phyloP scores from a whole-genome alignment of 2,329 filamentous ascomycete species.

The Neopestalotiopsis sp. region DNA sequence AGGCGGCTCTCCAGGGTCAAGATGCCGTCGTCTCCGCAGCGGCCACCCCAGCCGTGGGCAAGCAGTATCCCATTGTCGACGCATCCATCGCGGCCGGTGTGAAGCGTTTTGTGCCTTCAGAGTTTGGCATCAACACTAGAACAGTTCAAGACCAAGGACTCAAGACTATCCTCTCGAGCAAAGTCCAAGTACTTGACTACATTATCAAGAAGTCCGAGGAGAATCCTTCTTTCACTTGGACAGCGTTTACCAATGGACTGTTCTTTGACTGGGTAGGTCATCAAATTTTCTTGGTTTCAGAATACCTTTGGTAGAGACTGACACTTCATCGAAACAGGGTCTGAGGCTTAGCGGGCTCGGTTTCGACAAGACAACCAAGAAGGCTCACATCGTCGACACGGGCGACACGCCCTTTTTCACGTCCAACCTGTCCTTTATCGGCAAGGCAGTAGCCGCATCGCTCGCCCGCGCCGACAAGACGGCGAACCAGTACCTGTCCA shows the following conservation, averaged over 20 bases:
- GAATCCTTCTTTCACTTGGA: conserved; percentile 59
- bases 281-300: no score
- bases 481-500: conserved; percentile 61
- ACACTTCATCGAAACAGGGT: neutral
- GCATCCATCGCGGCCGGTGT: conserved; percentile 61
- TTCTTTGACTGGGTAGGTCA: conserved; percentile 64
- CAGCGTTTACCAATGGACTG: conserved; percentile 58
- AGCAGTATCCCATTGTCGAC: conserved; percentile 56
- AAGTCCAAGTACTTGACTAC: conserved; percentile 49
- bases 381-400: conserved; percentile 59
- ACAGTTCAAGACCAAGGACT: conserved; percentile 27
- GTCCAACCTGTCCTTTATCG: conserved; percentile 57
- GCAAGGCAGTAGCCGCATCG: conserved; percentile 54
- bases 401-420: conserved; percentile 57
- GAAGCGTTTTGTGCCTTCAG: conserved; percentile 60
- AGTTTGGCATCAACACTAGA: conserved; percentile 49
- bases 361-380: conserved; percentile 53
- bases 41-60: conserved; percentile 44
- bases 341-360: conserved; percentile 39
- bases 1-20: conserved; percentile 51
- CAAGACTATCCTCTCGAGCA: conserved; percentile 30
- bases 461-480: conserved; percentile 55
- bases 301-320: neutral
- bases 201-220: conserved; percentile 53
- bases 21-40: conserved; percentile 60